These are phyloP conservation scores for Cladophialophora exuberans DNA, from an alignment of 2,329 filamentous ascomycete species.

Conservation along the genomic window DNA sequence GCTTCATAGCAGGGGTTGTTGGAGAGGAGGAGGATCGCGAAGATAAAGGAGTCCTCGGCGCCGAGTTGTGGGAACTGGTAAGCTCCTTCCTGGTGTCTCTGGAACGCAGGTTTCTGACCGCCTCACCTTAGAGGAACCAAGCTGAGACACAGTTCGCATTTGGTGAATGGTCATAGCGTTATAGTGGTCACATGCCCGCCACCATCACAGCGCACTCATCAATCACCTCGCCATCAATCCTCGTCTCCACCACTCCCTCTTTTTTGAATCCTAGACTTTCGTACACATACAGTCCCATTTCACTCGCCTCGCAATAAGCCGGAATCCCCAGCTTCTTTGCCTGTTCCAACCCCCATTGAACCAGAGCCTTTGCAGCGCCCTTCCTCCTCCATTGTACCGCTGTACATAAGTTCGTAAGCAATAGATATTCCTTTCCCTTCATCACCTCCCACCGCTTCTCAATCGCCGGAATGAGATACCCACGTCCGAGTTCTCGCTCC, in stretches of 20 bases:
- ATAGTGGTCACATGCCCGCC: neutral
- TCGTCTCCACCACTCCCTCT: neutral
- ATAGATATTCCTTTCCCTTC: neutral
- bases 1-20: conserved; percentile 64
- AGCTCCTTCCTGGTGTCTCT: no score
- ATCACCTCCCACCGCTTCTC: neutral
- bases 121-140: no score
- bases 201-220: neutral
- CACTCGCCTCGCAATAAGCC: neutral
- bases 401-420: neutral
- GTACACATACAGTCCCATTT: neutral
- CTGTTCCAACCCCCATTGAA: neutral
- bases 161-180: no score
- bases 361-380: neutral
- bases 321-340: neutral
- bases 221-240: neutral
- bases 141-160: no score
- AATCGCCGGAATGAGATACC: neutral
- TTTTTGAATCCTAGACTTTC: neutral
- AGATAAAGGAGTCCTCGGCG: conserved; percentile 49
- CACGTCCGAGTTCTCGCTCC: neutral
- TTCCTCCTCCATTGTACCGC: neutral
- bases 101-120: no score
- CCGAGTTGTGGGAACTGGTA: conserved; percentile 62
- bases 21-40: conserved; percentile 54